Evolutionary conservation across 2,329 filamentous ascomycete species (phyloP).

Genomic region (Colletotrichum godetiae): DNA sequence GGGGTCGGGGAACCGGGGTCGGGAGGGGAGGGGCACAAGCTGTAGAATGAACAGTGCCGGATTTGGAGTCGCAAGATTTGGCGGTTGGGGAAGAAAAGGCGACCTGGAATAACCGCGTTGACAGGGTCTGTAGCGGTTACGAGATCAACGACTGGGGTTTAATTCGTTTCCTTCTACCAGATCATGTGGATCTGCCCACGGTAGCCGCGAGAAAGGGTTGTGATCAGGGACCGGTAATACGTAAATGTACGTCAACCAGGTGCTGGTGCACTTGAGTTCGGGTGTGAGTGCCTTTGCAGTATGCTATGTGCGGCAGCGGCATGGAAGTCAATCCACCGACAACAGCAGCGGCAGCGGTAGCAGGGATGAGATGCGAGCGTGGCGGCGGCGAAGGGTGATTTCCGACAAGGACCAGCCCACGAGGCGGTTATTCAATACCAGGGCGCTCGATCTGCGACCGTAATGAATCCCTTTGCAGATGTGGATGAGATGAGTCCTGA

Average conservation of each 20-base stretch:
- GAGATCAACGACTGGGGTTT: slow-evolving; percentile 47
- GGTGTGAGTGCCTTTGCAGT: slow-evolving; percentile 1
- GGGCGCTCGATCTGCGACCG: neutral
- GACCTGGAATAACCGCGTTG: slow-evolving; percentile 20
- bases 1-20: neutral
- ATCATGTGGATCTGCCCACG: slow-evolving; percentile 33
- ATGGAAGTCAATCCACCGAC: slow-evolving; percentile 1
- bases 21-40: slow-evolving; percentile 45
- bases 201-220: slow-evolving; percentile 35
- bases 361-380: slow-evolving; percentile 19
- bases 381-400: slow-evolving; percentile 9
- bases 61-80: slow-evolving; percentile 38
- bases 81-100: slow-evolving; percentile 40
- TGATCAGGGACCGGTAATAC: neutral
- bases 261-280: neutral
- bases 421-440: slow-evolving; percentile 9
- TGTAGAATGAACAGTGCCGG: slow-evolving; percentile 51
- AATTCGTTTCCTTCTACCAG: slow-evolving; percentile 49
- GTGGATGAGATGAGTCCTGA: neutral
- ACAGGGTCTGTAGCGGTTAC: slow-evolving; percentile 49
- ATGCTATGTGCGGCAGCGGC: neutral
- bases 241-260: slow-evolving; percentile 4
- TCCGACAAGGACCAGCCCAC: slow-evolving; percentile 8
- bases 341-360: neutral
- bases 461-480: neutral